These are phyloP conservation scores for Malassezia globosa DNA, from an alignment of 1,284 basidiomycete genomes.

Conservation along the genomic window DNA sequence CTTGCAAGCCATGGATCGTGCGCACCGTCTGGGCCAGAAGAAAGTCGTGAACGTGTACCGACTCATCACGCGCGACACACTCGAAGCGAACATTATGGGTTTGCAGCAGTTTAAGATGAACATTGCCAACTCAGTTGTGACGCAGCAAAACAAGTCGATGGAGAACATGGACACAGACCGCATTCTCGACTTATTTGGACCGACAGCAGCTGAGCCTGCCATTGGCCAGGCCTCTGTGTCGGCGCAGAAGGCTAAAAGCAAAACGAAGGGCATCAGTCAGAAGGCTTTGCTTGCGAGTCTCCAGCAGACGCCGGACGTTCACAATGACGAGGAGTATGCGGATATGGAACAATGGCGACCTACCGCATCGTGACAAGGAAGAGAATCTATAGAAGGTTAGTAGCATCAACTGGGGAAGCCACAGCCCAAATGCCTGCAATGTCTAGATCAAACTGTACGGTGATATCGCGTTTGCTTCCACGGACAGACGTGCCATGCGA, in stretches of 20 bases:
- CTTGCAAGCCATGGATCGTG: constrained; percentile 97
- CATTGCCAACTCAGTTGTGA: constrained; percentile 90
- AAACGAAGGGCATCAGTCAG: constrained; percentile 36
- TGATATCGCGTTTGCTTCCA: constrained; percentile 5
- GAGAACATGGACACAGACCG: constrained; percentile 93
- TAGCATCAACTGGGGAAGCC: constrained; percentile 1
- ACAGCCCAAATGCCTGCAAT: constrained; percentile 14
- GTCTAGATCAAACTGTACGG: constrained; percentile 12
- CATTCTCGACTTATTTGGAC: constrained; percentile 79
- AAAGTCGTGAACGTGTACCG: constrained; percentile 98
- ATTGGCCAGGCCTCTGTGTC: neutral
- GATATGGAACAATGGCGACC: constrained; percentile 31
- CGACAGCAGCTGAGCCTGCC: neutral
- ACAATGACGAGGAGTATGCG: constrained; percentile 43
- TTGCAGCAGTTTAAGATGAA: constrained; percentile 94
- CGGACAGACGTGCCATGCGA: constrained; percentile 9
- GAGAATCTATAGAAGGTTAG: neutral
- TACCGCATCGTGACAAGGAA: neutral
- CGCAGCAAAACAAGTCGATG: constrained; percentile 88
- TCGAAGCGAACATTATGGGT: constrained; percentile 99
- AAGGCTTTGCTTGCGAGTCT: constrained; percentile 48
- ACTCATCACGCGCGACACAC: constrained; percentile 85
- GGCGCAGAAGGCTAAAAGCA: neutral
- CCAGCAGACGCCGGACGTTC: constrained; percentile 41
- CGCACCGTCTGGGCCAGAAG: constrained; percentile 95